Evolutionary conservation across 2,329 filamentous ascomycete genomes (phyloP).

Genomic region (Pestalotiopsis sp.): DNA sequence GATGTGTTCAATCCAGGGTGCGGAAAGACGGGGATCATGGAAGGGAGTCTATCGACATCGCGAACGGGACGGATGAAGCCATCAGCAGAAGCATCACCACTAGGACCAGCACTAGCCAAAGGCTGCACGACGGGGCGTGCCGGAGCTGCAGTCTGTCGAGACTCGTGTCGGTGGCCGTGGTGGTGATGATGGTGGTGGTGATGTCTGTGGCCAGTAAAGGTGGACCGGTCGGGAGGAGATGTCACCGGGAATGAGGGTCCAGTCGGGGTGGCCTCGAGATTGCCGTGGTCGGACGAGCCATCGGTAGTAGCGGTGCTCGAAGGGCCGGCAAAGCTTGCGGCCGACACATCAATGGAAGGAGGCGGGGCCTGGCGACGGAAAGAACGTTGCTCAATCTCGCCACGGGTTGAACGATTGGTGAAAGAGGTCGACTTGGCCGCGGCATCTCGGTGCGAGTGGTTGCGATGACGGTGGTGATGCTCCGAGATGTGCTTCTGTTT

Average conservation of each 20-base stretch:
- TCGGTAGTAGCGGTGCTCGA: conserved; percentile 38
- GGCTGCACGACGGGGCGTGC: conserved; percentile 63
- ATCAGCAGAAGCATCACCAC: conserved; percentile 68
- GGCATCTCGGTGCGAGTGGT: conserved; percentile 49
- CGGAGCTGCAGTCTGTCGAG: conserved; percentile 48
- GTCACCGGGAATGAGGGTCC: conserved; percentile 64
- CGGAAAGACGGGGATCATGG: conserved; percentile 70
- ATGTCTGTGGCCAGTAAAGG: conserved; percentile 51
- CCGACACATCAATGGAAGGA: conserved; percentile 78
- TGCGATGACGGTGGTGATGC: conserved; percentile 52
- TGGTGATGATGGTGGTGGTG: conserved; percentile 52
- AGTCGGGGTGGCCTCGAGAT: conserved; percentile 61
- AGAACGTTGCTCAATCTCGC: conserved; percentile 61
- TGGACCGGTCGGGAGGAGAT: conserved; percentile 72
- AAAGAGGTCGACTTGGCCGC: conserved; percentile 54
- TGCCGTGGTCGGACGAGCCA: conserved; percentile 33
- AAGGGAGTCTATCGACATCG: conserved; percentile 80
- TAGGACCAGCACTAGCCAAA: conserved; percentile 66
- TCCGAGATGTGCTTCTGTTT: conserved; percentile 70
- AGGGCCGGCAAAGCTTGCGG: conserved; percentile 49
- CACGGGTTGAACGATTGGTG: conserved; percentile 52
- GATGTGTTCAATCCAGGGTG: conserved; percentile 69
- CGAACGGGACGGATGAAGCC: conserved; percentile 80
- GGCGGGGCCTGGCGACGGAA: conserved; percentile 81
- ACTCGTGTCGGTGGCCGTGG: conserved; percentile 50